A percentile compares a stretch with the other conserved stretches of the same genome.
These are phyloP conservation scores for Olyra latifolia DNA, from an alignment of 176 grass and related monocot species.

Conservation along the genomic window DNA sequence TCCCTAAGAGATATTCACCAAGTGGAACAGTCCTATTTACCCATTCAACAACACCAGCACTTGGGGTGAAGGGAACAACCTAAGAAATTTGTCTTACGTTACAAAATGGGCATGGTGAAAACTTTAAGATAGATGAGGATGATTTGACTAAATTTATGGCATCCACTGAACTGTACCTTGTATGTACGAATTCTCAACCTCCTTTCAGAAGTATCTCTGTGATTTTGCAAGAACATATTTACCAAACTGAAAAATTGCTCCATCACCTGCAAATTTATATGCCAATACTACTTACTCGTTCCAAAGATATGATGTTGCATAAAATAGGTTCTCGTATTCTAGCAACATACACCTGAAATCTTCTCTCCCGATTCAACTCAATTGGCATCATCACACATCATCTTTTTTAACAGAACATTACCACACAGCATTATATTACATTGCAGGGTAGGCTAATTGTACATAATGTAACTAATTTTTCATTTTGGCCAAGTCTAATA, in stretches of 20 bases:
- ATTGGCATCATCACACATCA: background rate
- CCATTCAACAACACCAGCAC: constrained; percentile 98
- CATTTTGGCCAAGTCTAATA: background rate
- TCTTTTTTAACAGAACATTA: background rate
- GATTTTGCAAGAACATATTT: constrained; percentile 93
- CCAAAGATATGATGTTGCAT: background rate
- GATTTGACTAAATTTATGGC: background rate
- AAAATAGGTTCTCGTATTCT: background rate
- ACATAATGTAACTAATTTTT: background rate
- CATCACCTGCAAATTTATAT: constrained; percentile 76
- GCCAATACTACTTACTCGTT: background rate
- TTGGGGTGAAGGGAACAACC: constrained; percentile 99
- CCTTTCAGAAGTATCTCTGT: constrained; percentile 90
- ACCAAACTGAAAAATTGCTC: constrained; percentile 98
- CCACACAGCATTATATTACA: background rate
- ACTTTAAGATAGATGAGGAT: background rate
- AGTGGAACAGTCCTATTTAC: constrained; percentile 87
- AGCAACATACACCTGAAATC: background rate
- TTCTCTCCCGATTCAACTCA: background rate
- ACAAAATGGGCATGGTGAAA: constrained; percentile 15
- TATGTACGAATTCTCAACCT: constrained; percentile 92
- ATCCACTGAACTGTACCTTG: constrained; percentile 66
- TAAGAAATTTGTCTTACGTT: constrained; percentile 30
- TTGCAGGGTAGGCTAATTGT: background rate
- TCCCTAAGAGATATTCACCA: constrained; percentile 88